phyloP scores from a whole-genome alignment of 192 early-diverging fungal genomes.

The Rhizophagus prolifer region DNA sequence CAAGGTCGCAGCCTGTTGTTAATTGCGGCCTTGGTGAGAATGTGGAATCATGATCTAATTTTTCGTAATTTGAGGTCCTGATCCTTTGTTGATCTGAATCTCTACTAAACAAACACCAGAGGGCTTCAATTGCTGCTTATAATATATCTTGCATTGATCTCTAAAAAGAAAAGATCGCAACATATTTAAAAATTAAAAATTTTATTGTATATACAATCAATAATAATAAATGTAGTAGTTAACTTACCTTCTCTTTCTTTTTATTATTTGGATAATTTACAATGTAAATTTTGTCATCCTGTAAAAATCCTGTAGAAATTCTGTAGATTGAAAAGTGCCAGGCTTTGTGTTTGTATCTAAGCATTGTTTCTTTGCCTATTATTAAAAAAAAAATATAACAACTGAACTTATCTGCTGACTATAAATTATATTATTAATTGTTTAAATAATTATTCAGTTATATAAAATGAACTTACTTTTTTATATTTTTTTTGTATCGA shows the following conservation, averaged over 20 bases:
- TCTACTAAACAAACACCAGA: neutral
- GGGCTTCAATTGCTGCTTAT: slow-evolving; percentile 2
- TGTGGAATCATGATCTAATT: neutral
- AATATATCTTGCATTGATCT: neutral
- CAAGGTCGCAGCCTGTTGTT: neutral
- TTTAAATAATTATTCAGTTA: no score
- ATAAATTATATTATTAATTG: no score
- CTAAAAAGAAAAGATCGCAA: neutral
- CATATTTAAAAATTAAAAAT: neutral
- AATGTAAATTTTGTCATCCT: slow-evolving; percentile 1
- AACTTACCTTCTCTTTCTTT: neutral
- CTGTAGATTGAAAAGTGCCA: slow-evolving; percentile 8
- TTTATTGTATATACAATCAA: no score
- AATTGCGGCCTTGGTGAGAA: neutral
- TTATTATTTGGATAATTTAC: slow-evolving; percentile 14
- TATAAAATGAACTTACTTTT: no score
- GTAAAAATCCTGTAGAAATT: neutral
- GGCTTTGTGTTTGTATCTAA: slow-evolving; percentile 7
- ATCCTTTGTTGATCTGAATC: slow-evolving; percentile 1
- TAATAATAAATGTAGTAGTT: neutral
- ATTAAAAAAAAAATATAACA: neutral
- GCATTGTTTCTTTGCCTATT: neutral
- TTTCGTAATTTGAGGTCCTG: slow-evolving; percentile 9
- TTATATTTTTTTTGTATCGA: no score
- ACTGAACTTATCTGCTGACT: no score